These are phyloP conservation scores for Ceriops zippeliana DNA, from an alignment of 345 rosid genomes.

Conservation along the genomic window DNA sequence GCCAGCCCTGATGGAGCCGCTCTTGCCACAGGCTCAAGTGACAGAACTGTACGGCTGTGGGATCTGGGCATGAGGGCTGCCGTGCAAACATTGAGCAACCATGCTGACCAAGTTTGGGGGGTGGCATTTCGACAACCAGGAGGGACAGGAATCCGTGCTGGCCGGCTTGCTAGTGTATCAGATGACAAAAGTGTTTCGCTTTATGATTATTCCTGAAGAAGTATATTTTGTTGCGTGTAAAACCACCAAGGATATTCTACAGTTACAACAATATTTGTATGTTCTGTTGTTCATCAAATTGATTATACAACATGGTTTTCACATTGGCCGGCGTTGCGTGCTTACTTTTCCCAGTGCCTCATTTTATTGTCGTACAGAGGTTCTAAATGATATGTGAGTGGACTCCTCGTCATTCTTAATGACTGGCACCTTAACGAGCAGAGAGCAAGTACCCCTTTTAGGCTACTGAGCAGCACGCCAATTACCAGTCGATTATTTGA, in stretches of 20 bases:
- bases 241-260: not conserved
- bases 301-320: not conserved
- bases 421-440: too few relatives aligned
- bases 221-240: not conserved
- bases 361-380: not conserved
- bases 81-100: constrained; percentile 87
- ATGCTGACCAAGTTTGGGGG: constrained; percentile 89
- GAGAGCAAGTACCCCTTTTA: too few relatives aligned
- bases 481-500: too few relatives aligned
- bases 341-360: not conserved
- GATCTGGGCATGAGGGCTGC: constrained; percentile 92
- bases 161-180: constrained; percentile 82
- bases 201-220: constrained; percentile 66
- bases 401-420: not conserved
- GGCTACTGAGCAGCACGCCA: too few relatives aligned
- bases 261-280: not conserved
- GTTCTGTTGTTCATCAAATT: constrained; percentile 1
- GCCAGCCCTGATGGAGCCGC: constrained; percentile 90
- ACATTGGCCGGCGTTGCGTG: not conserved
- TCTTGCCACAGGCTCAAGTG: constrained; percentile 88
- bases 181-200: constrained; percentile 94
- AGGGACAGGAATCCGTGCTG: constrained; percentile 45
- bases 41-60: constrained; percentile 92
- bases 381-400: too few relatives aligned
- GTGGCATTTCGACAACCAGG: constrained; percentile 72